Conservation (phyloP, 164 flowering plant species). For the Aristolochia californica region DNA sequence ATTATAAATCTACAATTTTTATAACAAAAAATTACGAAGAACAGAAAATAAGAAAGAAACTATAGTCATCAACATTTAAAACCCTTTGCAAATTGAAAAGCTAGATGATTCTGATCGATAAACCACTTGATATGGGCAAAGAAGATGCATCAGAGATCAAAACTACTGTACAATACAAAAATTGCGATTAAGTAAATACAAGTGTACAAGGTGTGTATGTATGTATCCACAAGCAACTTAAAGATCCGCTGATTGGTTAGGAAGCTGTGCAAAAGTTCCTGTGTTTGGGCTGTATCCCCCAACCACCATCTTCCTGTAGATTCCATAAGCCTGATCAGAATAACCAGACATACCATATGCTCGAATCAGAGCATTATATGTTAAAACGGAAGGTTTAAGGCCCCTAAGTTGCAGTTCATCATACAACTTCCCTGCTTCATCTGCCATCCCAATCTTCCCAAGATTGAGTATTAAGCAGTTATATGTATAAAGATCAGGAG, state of each 20-base stretch:
- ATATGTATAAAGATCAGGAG: slow-evolving; percentile 71
- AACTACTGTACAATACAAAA: too few species aligned
- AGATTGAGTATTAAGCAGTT: slow-evolving; percentile 69
- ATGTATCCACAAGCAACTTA: not conserved
- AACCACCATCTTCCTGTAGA: slow-evolving; percentile 73
- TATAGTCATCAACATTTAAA: too few species aligned
- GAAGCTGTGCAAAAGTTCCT: slow-evolving; percentile 82
- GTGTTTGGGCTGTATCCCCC: slow-evolving; percentile 79
- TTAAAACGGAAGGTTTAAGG: slow-evolving; percentile 69
- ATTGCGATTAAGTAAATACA: not conserved
- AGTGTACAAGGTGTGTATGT: not conserved
- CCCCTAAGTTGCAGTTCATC: slow-evolving; percentile 56
- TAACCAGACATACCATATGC: slow-evolving; percentile 61
- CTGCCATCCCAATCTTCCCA: slow-evolving; percentile 66
- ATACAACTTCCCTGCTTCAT: slow-evolving; percentile 61
- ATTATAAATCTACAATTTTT: too few species aligned
- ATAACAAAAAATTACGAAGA: too few species aligned
- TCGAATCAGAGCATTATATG: slow-evolving; percentile 84
- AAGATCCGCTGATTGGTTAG: slow-evolving; percentile 33
- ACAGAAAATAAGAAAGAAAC: too few species aligned
- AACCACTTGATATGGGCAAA: too few species aligned
- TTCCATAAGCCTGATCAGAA: slow-evolving; percentile 59
- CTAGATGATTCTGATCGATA: too few species aligned
- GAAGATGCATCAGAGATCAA: too few species aligned
- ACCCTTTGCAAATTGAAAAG: too few species aligned